A percentile compares a stretch with the other conserved stretches of the same genome.
Evolutionary conservation across 768 basidiomycete genomes (phyloP).

Genomic region (Suillus lakei): DNA sequence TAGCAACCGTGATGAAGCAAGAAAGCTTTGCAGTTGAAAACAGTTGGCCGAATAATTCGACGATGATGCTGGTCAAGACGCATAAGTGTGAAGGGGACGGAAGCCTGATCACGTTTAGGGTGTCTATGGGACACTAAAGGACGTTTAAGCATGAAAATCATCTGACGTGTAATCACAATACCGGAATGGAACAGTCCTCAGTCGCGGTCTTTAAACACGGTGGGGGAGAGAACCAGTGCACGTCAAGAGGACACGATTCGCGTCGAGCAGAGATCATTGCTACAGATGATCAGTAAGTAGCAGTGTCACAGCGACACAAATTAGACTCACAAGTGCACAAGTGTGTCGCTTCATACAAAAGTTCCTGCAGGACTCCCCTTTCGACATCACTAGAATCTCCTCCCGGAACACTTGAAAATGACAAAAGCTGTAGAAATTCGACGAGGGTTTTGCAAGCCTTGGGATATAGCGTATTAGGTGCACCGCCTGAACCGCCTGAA

Average conservation of each 20-base stretch:
- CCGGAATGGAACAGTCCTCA: slow-evolving; percentile 38
- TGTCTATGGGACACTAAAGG: slow-evolving; percentile 17
- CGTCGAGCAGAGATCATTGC: slow-evolving; percentile 16
- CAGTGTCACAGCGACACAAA: too few relatives aligned
- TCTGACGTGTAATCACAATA: slow-evolving; percentile 18
- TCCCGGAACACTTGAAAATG: background rate
- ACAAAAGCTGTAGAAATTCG: slow-evolving; percentile 43
- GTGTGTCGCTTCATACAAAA: slow-evolving; percentile 30
- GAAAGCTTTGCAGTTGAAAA: slow-evolving; percentile 48
- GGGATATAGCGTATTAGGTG: slow-evolving; percentile 54
- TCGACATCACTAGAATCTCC: background rate
- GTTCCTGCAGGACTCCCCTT: slow-evolving; percentile 43
- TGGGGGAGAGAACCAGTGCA: slow-evolving; percentile 47
- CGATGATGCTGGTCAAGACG: slow-evolving; percentile 49
- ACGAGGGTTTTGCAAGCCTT: slow-evolving; percentile 49
- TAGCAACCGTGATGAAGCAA: slow-evolving; percentile 55
- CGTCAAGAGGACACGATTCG: slow-evolving; percentile 40
- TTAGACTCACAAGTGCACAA: background rate
- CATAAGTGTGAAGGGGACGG: slow-evolving; percentile 46
- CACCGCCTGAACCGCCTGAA: slow-evolving; percentile 41
- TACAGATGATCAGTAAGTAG: background rate
- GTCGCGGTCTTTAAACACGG: slow-evolving; percentile 37
- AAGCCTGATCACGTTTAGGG: slow-evolving; percentile 41
- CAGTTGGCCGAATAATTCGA: slow-evolving; percentile 48
- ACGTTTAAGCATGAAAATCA: background rate